Percentiles rank a stretch among this genome's conserved stretches.
Conservation (phyloP, 495 filamentous ascomycete genomes). For the Beverwykella pulmonaria region DNA sequence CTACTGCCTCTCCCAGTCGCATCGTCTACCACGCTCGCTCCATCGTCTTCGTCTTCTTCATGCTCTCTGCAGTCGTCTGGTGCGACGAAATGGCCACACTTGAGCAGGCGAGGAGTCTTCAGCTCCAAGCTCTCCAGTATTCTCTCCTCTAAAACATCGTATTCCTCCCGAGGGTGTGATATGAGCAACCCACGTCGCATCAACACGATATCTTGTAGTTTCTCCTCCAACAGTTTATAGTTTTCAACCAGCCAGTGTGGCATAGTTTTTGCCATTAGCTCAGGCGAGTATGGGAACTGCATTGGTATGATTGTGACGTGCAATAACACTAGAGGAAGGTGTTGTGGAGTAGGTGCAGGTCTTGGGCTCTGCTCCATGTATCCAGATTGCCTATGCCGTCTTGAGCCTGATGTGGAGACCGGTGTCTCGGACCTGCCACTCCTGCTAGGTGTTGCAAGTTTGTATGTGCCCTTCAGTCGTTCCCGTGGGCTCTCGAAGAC, state of each 20-base stretch:
- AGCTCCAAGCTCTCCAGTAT: conserved; percentile 87
- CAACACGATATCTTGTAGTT: conserved; percentile 69
- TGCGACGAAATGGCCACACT: conserved; percentile 69
- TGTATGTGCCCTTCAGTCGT: conserved; percentile 29
- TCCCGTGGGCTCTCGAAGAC: conserved; percentile 55
- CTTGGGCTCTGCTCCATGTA: conserved; percentile 20
- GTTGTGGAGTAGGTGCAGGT: conserved; percentile 38
- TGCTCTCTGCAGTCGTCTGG: conserved; percentile 17
- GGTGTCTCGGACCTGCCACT: conserved; percentile 35
- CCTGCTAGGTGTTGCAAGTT: conserved; percentile 31
- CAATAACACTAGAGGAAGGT: conserved; percentile 76
- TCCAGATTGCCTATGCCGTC: conserved; percentile 15
- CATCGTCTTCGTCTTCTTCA: conserved; percentile 31
- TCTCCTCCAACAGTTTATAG: conserved; percentile 75
- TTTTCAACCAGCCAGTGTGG: conserved; percentile 65
- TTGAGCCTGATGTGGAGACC: conserved; percentile 33
- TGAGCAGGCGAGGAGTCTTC: conserved; percentile 68
- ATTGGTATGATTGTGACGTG: conserved; percentile 83
- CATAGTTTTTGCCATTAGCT: conserved; percentile 54
- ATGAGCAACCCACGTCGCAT: conserved; percentile 83
- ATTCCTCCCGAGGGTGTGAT: conserved; percentile 86
- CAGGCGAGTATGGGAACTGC: conserved; percentile 67
- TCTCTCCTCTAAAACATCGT: conserved; percentile 87
- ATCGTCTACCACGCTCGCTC: conserved; percentile 13
- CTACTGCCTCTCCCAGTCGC: conserved; percentile 45